These are phyloP conservation scores for Auriscalpium vulgare DNA, from an alignment of 768 basidiomycete species.

Conservation along the genomic window DNA sequence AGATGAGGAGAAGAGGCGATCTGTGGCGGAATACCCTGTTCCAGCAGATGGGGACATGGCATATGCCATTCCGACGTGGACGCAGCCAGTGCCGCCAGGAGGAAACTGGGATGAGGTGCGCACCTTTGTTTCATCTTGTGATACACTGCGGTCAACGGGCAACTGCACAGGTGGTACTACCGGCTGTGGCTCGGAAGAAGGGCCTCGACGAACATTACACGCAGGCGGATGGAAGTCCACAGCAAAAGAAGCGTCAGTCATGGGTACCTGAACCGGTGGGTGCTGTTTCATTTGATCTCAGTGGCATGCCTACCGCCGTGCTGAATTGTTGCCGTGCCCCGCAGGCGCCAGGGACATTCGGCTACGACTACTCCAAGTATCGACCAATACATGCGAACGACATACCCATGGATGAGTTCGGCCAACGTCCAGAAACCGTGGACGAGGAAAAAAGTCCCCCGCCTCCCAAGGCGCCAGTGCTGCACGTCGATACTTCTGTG, in stretches of 20 bases:
- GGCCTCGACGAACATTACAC: slow-evolving; percentile 68
- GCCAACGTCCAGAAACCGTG: slow-evolving; percentile 25
- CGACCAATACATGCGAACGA: slow-evolving; percentile 30
- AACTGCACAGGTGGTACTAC: slow-evolving; percentile 59
- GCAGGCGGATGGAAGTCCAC: slow-evolving; percentile 59
- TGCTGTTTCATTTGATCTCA: slow-evolving; percentile 9
- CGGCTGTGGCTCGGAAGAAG: slow-evolving; percentile 78
- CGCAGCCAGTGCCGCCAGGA: slow-evolving; percentile 55
- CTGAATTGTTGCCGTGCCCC: slow-evolving; percentile 4
- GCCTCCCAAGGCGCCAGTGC: slow-evolving; percentile 22
- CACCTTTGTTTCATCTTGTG: slow-evolving; percentile 13
- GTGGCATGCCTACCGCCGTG: not conserved
- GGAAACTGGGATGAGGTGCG: slow-evolving; percentile 84
- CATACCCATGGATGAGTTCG: slow-evolving; percentile 66
- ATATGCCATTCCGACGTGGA: slow-evolving; percentile 79
- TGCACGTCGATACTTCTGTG: slow-evolving; percentile 21
- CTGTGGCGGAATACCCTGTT: slow-evolving; percentile 62
- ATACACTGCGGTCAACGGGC: not conserved
- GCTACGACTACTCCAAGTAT: slow-evolving; percentile 67
- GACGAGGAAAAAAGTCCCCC: slow-evolving; percentile 16
- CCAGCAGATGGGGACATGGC: slow-evolving; percentile 50
- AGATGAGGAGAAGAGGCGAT: slow-evolving; percentile 42
- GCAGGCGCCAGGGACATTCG: slow-evolving; percentile 80
- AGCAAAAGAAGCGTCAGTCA: slow-evolving; percentile 35
- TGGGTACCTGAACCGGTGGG: slow-evolving; percentile 50